Conservation (phyloP, 106 monocot genomes). For the Gastrodia elata region DNA sequence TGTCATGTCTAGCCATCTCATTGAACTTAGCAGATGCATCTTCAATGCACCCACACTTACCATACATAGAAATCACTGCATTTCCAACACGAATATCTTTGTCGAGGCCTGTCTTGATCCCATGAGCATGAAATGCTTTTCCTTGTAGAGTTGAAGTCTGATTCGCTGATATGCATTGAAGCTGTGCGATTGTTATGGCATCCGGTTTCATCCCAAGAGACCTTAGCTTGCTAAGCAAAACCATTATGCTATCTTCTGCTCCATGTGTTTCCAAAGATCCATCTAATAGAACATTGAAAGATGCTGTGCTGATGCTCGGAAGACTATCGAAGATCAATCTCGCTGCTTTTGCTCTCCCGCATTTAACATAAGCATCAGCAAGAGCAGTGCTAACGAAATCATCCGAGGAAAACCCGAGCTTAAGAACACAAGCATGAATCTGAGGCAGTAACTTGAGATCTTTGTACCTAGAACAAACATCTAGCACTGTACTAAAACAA, state of each 20-base stretch:
- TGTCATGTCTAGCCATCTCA: conserved; percentile 42
- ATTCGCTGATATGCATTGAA: conserved; percentile 2
- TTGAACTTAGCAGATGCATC: conserved; percentile 34
- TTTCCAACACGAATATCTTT: conserved; percentile 17
- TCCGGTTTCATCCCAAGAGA: conserved; percentile 3
- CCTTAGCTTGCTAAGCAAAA: conserved; percentile 9
- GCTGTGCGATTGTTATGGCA: background rate
- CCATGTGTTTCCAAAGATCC: background rate
- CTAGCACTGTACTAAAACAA: conserved; percentile 14
- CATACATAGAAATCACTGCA: conserved; percentile 67
- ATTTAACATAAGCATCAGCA: conserved; percentile 16
- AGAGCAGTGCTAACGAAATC: conserved; percentile 9
- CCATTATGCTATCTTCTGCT: conserved; percentile 7
- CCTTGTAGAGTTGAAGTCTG: conserved; percentile 2
- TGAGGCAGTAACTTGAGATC: background rate
- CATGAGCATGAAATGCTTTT: conserved; percentile 6
- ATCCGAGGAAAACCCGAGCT: conserved; percentile 11
- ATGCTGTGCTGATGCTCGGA: background rate
- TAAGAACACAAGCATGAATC: conserved; percentile 4
- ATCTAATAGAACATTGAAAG: conserved; percentile 13
- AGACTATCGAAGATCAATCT: conserved; percentile 3
- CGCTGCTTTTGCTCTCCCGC: background rate
- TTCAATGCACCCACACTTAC: conserved; percentile 56
- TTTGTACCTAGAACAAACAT: conserved; percentile 9
- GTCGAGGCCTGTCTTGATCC: conserved; percentile 7